Percentiles rank a stretch among this genome's conserved stretches.
These are phyloP conservation scores for Neurospora discreta DNA, from an alignment of 495 filamentous ascomycete genomes.

Conservation along the genomic window DNA sequence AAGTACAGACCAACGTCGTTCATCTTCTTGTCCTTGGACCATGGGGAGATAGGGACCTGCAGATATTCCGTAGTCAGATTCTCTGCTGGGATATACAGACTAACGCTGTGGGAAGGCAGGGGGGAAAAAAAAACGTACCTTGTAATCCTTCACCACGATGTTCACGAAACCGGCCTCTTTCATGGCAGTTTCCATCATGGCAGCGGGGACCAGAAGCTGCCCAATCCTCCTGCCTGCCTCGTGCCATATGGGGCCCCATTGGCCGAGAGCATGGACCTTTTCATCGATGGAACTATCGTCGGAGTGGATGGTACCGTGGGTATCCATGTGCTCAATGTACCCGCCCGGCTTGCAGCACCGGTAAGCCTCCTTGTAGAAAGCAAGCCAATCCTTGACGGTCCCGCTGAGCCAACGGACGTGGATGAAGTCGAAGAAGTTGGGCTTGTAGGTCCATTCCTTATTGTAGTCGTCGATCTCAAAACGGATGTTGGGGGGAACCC, in stretches of 20 bases:
- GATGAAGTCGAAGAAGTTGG: slow-evolving; percentile 41
- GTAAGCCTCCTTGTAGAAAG: slow-evolving; percentile 23
- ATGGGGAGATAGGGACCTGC: not conserved
- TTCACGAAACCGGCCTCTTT: slow-evolving; percentile 47
- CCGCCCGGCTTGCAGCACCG: slow-evolving; percentile 27
- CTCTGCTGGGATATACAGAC: not conserved
- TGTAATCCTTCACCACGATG: slow-evolving; percentile 19
- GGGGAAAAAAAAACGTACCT: not conserved
- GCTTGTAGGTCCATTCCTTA: slow-evolving; percentile 34
- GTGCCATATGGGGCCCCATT: slow-evolving; percentile 21
- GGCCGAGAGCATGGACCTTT: slow-evolving; percentile 11
- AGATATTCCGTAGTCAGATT: not conserved
- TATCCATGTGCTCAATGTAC: slow-evolving; percentile 17
- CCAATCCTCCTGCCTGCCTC: slow-evolving; percentile 8
- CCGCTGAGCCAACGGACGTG: slow-evolving; percentile 44
- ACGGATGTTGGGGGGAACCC: slow-evolving; percentile 44
- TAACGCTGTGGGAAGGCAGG: not conserved
- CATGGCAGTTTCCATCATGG: slow-evolving; percentile 45
- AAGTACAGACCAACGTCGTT: slow-evolving; percentile 34
- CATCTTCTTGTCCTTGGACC: slow-evolving; percentile 28
- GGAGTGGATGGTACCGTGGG: not conserved
- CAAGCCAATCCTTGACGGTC: slow-evolving; percentile 37
- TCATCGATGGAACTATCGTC: not conserved
- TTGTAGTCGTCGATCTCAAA: slow-evolving; percentile 52
- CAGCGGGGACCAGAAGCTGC: slow-evolving; percentile 10